Percentiles rank a stretch among this genome's conserved stretches.
Conservation (phyloP, 2,329 filamentous ascomycete species). For the Colletotrichum sp. region DNA sequence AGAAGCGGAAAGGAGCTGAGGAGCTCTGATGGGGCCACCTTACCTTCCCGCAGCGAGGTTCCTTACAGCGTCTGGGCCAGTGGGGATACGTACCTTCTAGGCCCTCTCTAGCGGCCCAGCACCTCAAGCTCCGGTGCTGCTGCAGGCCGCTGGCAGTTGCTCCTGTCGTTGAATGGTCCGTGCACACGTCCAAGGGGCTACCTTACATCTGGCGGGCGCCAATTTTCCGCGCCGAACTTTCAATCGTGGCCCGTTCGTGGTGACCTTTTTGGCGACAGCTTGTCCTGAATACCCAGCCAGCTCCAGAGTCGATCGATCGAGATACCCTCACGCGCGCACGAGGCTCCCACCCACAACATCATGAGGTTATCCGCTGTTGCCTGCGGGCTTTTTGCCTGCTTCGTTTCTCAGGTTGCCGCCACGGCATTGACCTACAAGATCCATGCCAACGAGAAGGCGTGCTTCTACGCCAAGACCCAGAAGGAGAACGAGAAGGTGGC, state of each 20-base stretch:
- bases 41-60: background rate
- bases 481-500: slow-evolving; percentile 86
- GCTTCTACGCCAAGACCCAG: slow-evolving; percentile 86
- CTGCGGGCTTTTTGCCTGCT: slow-evolving; percentile 73
- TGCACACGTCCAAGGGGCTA: slow-evolving; percentile 8
- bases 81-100: background rate
- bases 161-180: slow-evolving; percentile 4
- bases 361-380: slow-evolving; percentile 72
- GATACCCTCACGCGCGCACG: slow-evolving; percentile 13
- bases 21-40: slow-evolving; percentile 7
- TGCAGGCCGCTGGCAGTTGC: background rate
- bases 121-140: background rate
- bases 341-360: slow-evolving; percentile 28
- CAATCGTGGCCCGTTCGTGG: slow-evolving; percentile 22
- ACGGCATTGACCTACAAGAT: slow-evolving; percentile 96
- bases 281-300: slow-evolving; percentile 26
- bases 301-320: background rate
- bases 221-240: slow-evolving; percentile 22
- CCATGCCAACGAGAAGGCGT: slow-evolving; percentile 88
- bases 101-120: background rate
- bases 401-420: slow-evolving; percentile 75
- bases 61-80: background rate
- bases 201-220: slow-evolving; percentile 15
- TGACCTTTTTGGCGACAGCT: slow-evolving; percentile 27
- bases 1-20: background rate